A percentile compares a stretch with the other conserved stretches of the same genome.
Conservation (phyloP, 108 stramenopile genomes). For the Chaetoceros tenuissimus region DNA sequence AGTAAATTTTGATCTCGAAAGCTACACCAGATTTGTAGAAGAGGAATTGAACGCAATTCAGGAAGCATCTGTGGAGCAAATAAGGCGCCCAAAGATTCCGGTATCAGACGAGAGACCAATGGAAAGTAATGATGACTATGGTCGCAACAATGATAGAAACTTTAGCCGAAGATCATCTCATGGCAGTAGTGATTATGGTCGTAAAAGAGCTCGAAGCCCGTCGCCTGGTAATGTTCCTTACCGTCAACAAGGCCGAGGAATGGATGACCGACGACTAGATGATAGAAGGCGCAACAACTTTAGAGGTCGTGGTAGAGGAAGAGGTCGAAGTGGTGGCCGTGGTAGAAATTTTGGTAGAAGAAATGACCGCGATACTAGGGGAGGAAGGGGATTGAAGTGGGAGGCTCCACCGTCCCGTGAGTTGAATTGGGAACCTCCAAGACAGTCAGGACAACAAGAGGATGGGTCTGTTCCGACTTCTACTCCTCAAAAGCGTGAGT, state of each 20-base stretch:
- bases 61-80: slow-evolving; percentile 12
- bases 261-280: too few relatives aligned
- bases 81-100: slow-evolving; percentile 26
- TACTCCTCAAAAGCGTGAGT: slow-evolving; percentile 27
- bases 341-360: too few relatives aligned
- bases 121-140: not conserved
- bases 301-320: too few relatives aligned
- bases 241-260: too few relatives aligned
- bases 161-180: too few relatives aligned
- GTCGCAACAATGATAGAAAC: slow-evolving; percentile 1
- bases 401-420: not conserved
- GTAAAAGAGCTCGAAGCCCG: too few relatives aligned
- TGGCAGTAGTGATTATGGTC: too few relatives aligned
- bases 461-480: too few relatives aligned
- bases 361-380: not conserved
- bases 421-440: not conserved
- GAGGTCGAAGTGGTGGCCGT: too few relatives aligned
- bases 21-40: slow-evolving; percentile 19
- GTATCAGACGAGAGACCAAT: not conserved
- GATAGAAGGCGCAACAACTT: too few relatives aligned
- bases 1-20: slow-evolving; percentile 62
- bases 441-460: too few relatives aligned
- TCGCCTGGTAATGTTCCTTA: too few relatives aligned
- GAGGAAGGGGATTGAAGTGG: not conserved
- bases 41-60: not conserved